Evolutionary conservation across 345 rosid genomes (phyloP).

Genomic region (Turnera subulata): DNA sequence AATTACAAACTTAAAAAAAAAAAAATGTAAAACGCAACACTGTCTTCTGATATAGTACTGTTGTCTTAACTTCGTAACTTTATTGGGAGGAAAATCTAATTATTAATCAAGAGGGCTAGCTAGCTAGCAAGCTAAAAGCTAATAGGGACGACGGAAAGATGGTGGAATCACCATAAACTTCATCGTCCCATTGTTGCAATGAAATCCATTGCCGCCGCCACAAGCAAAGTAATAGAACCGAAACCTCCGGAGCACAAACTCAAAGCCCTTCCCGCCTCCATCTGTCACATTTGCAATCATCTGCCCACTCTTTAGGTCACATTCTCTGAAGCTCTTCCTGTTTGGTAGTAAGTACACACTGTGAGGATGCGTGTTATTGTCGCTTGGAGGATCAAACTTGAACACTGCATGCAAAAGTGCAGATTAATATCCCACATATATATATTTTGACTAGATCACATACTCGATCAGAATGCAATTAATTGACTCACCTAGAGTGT

Average conservation of each 20-base stretch:
- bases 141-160: constrained; percentile 28
- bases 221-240: constrained; percentile 60
- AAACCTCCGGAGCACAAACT: constrained; percentile 42
- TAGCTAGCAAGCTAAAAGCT: no score
- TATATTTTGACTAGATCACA: no score
- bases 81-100: no score
- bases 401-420: constrained; percentile 51
- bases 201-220: constrained; percentile 54
- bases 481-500: neutral
- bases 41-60: no score
- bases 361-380: constrained; percentile 38
- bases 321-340: constrained; percentile 39
- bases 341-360: constrained; percentile 57
- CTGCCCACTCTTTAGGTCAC: constrained; percentile 47
- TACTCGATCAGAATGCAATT: no score
- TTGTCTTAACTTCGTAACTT: no score
- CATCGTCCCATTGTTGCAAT: constrained; percentile 67
- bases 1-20: no score
- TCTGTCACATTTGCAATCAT: constrained; percentile 47
- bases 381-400: constrained; percentile 57
- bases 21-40: no score
- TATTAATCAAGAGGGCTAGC: no score
- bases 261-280: constrained; percentile 61
- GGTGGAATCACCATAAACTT: constrained; percentile 62
- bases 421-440: no score